phyloP scores from a whole-genome alignment of 1,284 basidiomycete genomes.

The Pascua guehoae region DNA sequence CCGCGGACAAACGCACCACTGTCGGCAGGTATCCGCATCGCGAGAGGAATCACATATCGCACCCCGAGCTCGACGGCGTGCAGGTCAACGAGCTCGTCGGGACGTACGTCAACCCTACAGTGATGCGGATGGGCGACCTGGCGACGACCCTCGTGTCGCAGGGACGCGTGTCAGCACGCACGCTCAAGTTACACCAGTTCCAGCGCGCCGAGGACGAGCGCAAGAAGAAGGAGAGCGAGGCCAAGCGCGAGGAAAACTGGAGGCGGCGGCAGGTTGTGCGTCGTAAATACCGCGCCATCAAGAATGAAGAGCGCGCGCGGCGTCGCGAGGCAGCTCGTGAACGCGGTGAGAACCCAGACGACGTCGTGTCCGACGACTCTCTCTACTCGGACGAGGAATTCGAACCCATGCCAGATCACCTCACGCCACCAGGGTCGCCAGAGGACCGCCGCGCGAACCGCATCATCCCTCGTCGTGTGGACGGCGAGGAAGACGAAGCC shows the following conservation, averaged over 20 bases:
- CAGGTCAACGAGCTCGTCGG: slow-evolving; percentile 32
- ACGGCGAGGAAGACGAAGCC: slow-evolving; percentile 1
- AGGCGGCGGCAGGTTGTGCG: slow-evolving; percentile 29
- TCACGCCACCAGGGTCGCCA: slow-evolving; percentile 36
- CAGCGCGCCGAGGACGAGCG: slow-evolving; percentile 10
- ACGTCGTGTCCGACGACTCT: slow-evolving; percentile 34
- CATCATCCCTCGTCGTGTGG: neutral
- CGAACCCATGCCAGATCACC: slow-evolving; percentile 34
- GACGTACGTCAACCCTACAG: slow-evolving; percentile 20
- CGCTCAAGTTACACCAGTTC: slow-evolving; percentile 26
- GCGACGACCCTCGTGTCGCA: slow-evolving; percentile 26
- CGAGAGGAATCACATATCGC: neutral
- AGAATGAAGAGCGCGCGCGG: slow-evolving; percentile 27
- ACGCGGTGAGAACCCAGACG: slow-evolving; percentile 21
- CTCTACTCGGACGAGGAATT: slow-evolving; percentile 40
- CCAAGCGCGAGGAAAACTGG: slow-evolving; percentile 23
- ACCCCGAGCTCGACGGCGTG: slow-evolving; percentile 24
- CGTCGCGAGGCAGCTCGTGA: slow-evolving; percentile 20
- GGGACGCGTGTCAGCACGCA: slow-evolving; percentile 32
- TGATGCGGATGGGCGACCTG: slow-evolving; percentile 26
- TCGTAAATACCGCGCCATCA: slow-evolving; percentile 27
- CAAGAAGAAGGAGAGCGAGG: slow-evolving; percentile 16
- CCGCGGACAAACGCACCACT: no score
- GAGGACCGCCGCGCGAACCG: slow-evolving; percentile 2
- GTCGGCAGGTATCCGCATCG: no score